Evolutionary conservation across 768 basidiomycete genomes (phyloP).

Genomic region (Phylloporus rhodoxanthus): DNA sequence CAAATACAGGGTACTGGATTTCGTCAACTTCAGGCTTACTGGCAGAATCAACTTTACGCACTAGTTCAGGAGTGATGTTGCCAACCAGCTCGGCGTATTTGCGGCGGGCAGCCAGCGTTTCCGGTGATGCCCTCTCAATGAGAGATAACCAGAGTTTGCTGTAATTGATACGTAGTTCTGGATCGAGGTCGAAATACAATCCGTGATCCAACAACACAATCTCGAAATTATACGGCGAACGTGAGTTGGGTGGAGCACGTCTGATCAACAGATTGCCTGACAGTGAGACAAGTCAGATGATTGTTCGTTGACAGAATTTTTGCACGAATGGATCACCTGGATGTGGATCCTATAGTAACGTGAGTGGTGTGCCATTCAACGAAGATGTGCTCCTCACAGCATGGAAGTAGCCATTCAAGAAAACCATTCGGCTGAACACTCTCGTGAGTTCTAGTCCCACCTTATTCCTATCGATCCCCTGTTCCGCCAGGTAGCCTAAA

Average conservation of each 20-base stretch:
- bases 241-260: conserved; percentile 52
- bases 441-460: conserved; percentile 85
- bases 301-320: conserved; percentile 1
- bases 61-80: conserved; percentile 82
- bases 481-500: conserved; percentile 69
- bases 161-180: conserved; percentile 74
- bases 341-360: conserved; percentile 67
- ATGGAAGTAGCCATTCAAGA: conserved; percentile 88
- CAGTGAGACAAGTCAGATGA: not conserved
- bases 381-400: conserved; percentile 45
- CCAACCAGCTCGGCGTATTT: conserved; percentile 90
- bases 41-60: conserved; percentile 31
- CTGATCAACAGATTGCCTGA: conserved; percentile 88
- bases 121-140: conserved; percentile 63
- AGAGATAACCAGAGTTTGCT: conserved; percentile 88
- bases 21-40: conserved; percentile 1
- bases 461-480: conserved; percentile 87
- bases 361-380: conserved; percentile 10
- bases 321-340: conserved; percentile 45
- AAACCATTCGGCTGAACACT: conserved; percentile 95
- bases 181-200: conserved; percentile 85
- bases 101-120: conserved; percentile 60
- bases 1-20: conserved; percentile 82
- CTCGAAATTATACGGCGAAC: conserved; percentile 91
- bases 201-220: conserved; percentile 93